Base-by-base conservation (phyloP, 257 asterid species). In the Handroanthus guayacan region DNA sequence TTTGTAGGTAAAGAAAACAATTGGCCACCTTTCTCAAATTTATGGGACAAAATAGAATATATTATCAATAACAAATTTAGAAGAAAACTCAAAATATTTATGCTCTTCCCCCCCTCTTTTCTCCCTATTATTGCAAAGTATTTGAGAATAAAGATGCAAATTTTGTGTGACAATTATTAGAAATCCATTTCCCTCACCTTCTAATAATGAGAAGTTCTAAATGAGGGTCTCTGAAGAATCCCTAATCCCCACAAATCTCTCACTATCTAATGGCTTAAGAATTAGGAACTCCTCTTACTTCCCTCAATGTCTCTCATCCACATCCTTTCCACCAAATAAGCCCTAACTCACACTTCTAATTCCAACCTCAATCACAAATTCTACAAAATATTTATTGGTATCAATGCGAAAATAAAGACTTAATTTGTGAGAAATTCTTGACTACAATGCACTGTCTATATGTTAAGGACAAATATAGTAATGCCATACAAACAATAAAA, bases 181-280 rank as follows among this genome's bases (percentile, higher is more conserved):
- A 62, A 39, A 76, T 50, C 69, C 51, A 37, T 36, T 47, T 43
- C 12, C 51, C 34, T 5, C 34, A 56, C 2, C 18, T 1, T 16
- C 8, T 63, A 5, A 25, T 11, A 38, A 36, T 62, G 47, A 37
- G 8, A 65, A 57, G 14, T 1, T 62, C 44, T 69, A 14, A 50
- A 50, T 62, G 39, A 52, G 72, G 52, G 65, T 67, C 20, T 64
- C 41, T 45, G 13, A 31, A 50, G 66, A 77, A 36, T 56, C 63
- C 75, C 69, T 55, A 83, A 83, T 77, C 75, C 75, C 89, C 80
- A 76, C 76, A 76, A 78, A 70, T 82, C 52, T 78, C 73, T 72
- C 85, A 74, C 72, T 82, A 38, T 68, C 58, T 47, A 67, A 67
- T 77, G 67, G 65, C 45, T 31, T 77, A 66, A 37, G 48, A 71